Conservation (phyloP, 2,329 filamentous ascomycete genomes). For the Trichoderma simmonsii region DNA sequence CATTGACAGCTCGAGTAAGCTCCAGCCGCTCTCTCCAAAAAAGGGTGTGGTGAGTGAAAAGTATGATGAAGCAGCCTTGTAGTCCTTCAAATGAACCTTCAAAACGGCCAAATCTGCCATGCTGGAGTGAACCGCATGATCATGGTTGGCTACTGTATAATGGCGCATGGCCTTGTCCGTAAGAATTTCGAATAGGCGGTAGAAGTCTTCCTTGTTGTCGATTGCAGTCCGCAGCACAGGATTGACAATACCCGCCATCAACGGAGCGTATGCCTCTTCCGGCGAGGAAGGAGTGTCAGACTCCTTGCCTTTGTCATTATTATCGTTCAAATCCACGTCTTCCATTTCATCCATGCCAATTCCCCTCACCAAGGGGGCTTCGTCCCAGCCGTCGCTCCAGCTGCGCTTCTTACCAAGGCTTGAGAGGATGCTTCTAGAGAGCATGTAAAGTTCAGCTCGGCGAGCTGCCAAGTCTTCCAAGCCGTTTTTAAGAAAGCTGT, state of each 20-base stretch:
- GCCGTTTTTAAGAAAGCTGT: constrained; percentile 57
- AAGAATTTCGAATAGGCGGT: constrained; percentile 67
- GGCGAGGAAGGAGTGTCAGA: background rate
- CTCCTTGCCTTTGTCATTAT: constrained; percentile 34
- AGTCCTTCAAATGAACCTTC: constrained; percentile 75
- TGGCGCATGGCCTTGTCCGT: constrained; percentile 82
- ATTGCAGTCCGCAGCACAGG: constrained; percentile 59
- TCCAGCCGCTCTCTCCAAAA: constrained; percentile 77
- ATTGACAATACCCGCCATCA: constrained; percentile 38
- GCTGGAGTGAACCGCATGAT: constrained; percentile 71
- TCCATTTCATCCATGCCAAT: constrained; percentile 49
- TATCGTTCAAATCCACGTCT: constrained; percentile 52
- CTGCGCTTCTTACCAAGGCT: constrained; percentile 66
- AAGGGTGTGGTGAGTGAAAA: constrained; percentile 76
- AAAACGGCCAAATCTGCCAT: constrained; percentile 83
- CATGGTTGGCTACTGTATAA: constrained; percentile 74
- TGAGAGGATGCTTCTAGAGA: constrained; percentile 78
- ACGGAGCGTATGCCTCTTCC: constrained; percentile 20
- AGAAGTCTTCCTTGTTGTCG: constrained; percentile 61
- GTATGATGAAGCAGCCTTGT: constrained; percentile 67
- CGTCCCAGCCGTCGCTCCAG: constrained; percentile 75
- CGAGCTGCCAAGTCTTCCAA: constrained; percentile 78
- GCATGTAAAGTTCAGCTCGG: constrained; percentile 75
- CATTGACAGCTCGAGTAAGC: constrained; percentile 74
- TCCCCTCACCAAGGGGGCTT: constrained; percentile 51